phyloP scores from a whole-genome alignment of 768 basidiomycete species.

The Amanita phalloides region DNA sequence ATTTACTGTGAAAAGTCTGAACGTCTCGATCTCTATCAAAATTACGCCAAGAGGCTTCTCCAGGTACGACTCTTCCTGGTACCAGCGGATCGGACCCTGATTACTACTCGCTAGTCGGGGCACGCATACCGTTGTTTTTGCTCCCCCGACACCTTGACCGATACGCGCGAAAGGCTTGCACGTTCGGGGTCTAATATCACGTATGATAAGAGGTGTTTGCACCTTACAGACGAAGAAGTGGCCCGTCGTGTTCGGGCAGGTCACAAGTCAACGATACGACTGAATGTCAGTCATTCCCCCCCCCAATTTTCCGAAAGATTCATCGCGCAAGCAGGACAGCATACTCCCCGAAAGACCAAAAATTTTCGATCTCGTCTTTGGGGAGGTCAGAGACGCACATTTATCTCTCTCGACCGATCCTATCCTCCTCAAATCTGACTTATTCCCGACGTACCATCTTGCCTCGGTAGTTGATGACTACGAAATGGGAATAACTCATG shows the following conservation, averaged over 20 bases:
- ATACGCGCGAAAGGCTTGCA: constrained; percentile 60
- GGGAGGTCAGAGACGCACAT: constrained; percentile 60
- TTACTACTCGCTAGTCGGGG: constrained; percentile 42
- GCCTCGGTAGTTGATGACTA: constrained; percentile 95
- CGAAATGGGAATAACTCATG: constrained; percentile 93
- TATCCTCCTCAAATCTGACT: constrained; percentile 84
- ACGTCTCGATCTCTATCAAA: constrained; percentile 74
- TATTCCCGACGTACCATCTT: constrained; percentile 93
- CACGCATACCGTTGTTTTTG: constrained; percentile 97
- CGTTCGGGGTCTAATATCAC: constrained; percentile 64
- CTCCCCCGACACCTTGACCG: constrained; percentile 54
- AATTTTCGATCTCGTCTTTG: constrained; percentile 67
- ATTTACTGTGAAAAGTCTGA: constrained; percentile 51
- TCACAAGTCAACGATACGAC: constrained; percentile 72
- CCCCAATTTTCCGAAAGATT: constrained; percentile 2
- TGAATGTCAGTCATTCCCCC: constrained; percentile 53
- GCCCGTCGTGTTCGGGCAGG: constrained; percentile 62
- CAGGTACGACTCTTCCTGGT: constrained; percentile 34
- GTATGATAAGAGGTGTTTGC: constrained; percentile 85
- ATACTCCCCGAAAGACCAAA: constrained; percentile 39
- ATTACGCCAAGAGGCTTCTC: constrained; percentile 63
- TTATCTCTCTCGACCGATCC: constrained; percentile 81
- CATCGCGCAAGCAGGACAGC: constrained; percentile 34
- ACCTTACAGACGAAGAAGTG: constrained; percentile 81
- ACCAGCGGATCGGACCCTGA: background rate